Evolutionary conservation across 805 yeast species (phyloP).

Genomic region (Teunomyces atbi): DNA sequence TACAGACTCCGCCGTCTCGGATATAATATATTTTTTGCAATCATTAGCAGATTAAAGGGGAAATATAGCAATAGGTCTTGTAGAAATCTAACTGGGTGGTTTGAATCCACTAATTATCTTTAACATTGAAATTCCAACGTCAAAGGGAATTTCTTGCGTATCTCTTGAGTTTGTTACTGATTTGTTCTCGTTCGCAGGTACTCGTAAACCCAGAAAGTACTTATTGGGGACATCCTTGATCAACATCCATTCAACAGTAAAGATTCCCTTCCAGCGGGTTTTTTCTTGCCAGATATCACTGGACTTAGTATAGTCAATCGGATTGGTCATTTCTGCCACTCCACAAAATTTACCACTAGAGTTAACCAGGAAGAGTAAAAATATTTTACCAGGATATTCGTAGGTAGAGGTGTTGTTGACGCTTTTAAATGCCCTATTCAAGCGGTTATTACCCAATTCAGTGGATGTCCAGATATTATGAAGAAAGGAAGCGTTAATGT

Average conservation of each 20-base stretch:
- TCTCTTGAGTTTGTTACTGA: constrained; percentile 62
- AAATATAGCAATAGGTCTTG: background rate
- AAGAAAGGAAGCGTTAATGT: constrained; percentile 48
- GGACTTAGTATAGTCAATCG: constrained; percentile 34
- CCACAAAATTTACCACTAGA: constrained; percentile 59
- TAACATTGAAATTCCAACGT: constrained; percentile 47
- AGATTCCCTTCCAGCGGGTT: constrained; percentile 51
- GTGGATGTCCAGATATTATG: constrained; percentile 62
- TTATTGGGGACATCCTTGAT: constrained; percentile 52
- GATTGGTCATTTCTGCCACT: constrained; percentile 50
- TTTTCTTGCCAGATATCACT: constrained; percentile 47
- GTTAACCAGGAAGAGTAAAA: constrained; percentile 57
- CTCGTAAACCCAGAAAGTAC: constrained; percentile 43
- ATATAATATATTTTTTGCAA: background rate
- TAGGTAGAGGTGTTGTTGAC: constrained; percentile 15
- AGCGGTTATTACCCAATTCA: constrained; percentile 51
- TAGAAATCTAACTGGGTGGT: background rate
- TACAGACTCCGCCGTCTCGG: background rate
- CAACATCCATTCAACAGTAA: constrained; percentile 53
- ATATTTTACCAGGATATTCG: constrained; percentile 30
- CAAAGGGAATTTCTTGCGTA: constrained; percentile 55
- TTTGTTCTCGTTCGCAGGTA: constrained; percentile 45
- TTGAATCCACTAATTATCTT: constrained; percentile 37
- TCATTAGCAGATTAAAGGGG: background rate
- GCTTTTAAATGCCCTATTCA: constrained; percentile 42